A percentile compares a stretch with the other conserved stretches of the same genome.
phyloP scores from a whole-genome alignment of 257 asterid species.

The Fraxinus quadrangulata region DNA sequence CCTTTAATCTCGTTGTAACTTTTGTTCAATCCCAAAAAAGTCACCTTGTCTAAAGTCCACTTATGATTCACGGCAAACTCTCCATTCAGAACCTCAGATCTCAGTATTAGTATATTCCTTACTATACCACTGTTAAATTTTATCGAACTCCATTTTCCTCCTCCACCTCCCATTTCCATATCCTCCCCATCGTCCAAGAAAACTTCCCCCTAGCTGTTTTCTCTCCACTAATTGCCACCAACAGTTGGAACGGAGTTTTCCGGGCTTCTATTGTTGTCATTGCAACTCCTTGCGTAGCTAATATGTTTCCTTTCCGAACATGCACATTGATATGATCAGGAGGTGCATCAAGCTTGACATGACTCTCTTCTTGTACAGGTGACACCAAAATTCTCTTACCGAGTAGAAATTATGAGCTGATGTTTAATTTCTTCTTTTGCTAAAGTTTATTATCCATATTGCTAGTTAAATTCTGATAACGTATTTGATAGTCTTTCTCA shows the following conservation, averaged over 20 bases:
- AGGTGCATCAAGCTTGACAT: constrained; percentile 52
- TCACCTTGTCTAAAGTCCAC: constrained; percentile 37
- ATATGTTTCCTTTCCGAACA: constrained; percentile 43
- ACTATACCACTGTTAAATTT: constrained; percentile 29
- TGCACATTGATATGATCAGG: constrained; percentile 57
- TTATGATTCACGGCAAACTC: constrained; percentile 41
- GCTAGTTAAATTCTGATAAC: too few species aligned
- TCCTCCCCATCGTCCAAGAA: constrained; percentile 68
- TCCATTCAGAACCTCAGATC: constrained; percentile 39
- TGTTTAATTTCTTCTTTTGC: not conserved
- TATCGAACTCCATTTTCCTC: constrained; percentile 46
- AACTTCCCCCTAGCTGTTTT: constrained; percentile 44
- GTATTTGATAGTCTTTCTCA: too few species aligned
- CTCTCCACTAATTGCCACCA: constrained; percentile 36
- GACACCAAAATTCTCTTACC: constrained; percentile 61
- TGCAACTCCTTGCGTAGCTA: constrained; percentile 61
- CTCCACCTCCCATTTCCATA: constrained; percentile 43
- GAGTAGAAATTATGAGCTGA: constrained; percentile 52
- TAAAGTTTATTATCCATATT: too few species aligned
- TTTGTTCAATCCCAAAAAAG: constrained; percentile 37
- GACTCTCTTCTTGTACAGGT: constrained; percentile 48
- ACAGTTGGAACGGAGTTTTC: constrained; percentile 44
- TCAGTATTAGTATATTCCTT: constrained; percentile 32
- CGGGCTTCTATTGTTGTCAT: constrained; percentile 55
- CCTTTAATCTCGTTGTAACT: constrained; percentile 23